Percentiles rank a stretch among this genome's conserved stretches.
These are phyloP conservation scores for Candida ulmi DNA, from an alignment of 805 yeast genomes.

Conservation along the genomic window DNA sequence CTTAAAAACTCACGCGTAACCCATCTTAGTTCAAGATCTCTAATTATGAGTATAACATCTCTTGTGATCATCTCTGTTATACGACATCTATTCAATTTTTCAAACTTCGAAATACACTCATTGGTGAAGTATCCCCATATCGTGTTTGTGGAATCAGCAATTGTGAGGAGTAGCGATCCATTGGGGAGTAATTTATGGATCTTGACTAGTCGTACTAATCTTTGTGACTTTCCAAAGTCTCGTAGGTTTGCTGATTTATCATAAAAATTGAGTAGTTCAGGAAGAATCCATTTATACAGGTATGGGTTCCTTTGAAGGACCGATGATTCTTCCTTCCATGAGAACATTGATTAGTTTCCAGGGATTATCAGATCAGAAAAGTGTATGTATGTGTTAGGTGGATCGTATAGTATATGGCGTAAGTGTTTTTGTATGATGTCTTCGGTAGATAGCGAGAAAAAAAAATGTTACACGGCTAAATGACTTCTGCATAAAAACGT, in stretches of 20 bases:
- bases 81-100: background rate
- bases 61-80: background rate
- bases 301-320: background rate
- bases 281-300: background rate
- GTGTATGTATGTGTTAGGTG: no score
- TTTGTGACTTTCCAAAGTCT: background rate
- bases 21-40: background rate
- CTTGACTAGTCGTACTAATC: background rate
- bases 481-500: no score
- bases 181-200: background rate
- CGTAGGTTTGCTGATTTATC: background rate
- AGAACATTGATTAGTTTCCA: background rate
- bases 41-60: background rate
- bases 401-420: no score
- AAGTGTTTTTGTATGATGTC: no score
- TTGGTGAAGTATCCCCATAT: background rate
- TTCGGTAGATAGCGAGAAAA: no score
- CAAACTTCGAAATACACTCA: background rate
- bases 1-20: background rate
- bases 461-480: no score
- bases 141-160: background rate
- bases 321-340: background rate
- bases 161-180: background rate
- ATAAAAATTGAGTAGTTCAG: background rate
- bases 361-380: no score